Conservation (phyloP, 1,284 basidiomycete species). For the Leccinum laetum region DNA sequence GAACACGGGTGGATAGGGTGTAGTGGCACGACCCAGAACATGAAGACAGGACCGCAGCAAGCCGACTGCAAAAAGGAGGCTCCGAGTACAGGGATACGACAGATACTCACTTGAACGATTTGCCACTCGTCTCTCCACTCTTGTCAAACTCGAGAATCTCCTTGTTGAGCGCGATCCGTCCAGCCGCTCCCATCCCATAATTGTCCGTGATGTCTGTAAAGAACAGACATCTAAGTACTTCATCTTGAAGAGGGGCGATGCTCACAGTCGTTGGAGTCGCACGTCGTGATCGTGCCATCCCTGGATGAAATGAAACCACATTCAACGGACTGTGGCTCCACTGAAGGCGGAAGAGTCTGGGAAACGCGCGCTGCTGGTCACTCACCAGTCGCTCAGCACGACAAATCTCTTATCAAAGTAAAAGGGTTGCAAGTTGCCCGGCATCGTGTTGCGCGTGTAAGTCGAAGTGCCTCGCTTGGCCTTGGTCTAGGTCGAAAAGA, state of each 20-base stretch:
- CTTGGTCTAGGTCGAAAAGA: not conserved
- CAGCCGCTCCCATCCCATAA: constrained; percentile 44
- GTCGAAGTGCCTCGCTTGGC: not conserved
- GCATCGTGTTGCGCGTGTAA: constrained; percentile 9
- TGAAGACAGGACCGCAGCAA: not conserved
- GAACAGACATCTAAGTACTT: not conserved
- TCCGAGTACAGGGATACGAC: not conserved
- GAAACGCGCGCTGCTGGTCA: not conserved
- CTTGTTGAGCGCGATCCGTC: constrained; percentile 24
- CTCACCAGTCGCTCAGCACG: constrained; percentile 87
- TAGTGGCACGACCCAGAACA: not conserved
- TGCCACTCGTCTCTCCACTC: constrained; percentile 36
- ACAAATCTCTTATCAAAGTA: constrained; percentile 78
- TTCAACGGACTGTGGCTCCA: not conserved
- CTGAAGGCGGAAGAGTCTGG: not conserved
- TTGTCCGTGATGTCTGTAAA: constrained; percentile 68
- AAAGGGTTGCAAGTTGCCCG: constrained; percentile 22
- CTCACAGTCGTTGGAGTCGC: constrained; percentile 90
- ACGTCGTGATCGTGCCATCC: constrained; percentile 93
- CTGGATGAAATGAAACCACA: constrained; percentile 26
- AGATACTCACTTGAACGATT: constrained; percentile 19
- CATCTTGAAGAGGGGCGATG: not conserved
- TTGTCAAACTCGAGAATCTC: constrained; percentile 46
- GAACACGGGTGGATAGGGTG: not conserved
- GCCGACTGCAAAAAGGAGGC: not conserved